Conservation (phyloP, 345 rosid species). For the Sisymbrium altissimum region DNA sequence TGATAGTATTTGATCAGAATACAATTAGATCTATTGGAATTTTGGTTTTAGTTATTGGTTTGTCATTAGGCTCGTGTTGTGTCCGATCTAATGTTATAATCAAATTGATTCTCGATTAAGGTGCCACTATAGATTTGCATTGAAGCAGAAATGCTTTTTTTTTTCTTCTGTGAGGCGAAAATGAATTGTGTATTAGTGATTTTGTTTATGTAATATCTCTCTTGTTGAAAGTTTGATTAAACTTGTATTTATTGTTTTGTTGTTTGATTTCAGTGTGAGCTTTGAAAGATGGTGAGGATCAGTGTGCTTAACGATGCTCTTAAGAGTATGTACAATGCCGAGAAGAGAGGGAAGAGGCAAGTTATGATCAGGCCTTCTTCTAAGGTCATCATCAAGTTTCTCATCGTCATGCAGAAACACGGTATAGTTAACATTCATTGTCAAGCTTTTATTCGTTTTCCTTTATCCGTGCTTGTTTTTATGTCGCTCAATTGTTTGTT, state of each 20-base stretch:
- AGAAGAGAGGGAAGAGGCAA: constrained; percentile 79
- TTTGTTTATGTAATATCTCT: neutral
- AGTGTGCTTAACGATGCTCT: constrained; percentile 85
- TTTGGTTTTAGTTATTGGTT: neutral
- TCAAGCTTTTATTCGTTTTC: neutral
- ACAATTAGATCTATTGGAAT: neutral
- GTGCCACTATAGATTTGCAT: neutral
- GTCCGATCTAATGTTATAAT: neutral
- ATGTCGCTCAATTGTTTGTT: neutral
- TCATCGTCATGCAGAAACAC: constrained; percentile 80
- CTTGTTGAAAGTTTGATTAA: neutral
- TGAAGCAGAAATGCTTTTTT: neutral
- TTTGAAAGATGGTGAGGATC: constrained; percentile 59
- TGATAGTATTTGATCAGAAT: neutral
- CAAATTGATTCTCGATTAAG: neutral
- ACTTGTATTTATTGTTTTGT: neutral
- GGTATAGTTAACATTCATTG: constrained; percentile 29
- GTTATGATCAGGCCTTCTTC: constrained; percentile 90
- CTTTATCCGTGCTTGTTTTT: too few relatives aligned
- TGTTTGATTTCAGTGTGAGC: neutral
- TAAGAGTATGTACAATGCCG: constrained; percentile 80
- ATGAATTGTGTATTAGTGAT: neutral
- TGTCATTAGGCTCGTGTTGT: neutral
- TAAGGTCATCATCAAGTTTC: constrained; percentile 77
- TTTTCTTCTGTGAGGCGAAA: neutral